Evolutionary conservation across 2,329 filamentous ascomycete genomes (phyloP).

Genomic region (Chaetomiaceae sp.): DNA sequence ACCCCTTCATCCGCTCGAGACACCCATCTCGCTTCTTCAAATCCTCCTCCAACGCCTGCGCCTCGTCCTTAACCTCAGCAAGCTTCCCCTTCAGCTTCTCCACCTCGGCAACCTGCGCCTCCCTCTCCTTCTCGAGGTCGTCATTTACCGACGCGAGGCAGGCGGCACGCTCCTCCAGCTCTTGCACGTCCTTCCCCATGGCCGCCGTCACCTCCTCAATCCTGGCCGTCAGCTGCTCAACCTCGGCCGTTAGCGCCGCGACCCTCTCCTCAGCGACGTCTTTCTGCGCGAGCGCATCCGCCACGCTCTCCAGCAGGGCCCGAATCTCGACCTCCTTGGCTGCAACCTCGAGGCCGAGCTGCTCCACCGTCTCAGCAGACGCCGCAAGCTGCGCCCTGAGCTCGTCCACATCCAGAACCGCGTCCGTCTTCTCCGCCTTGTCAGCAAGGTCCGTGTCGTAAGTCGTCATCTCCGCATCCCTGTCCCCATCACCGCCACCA

Average conservation of each 20-base stretch:
- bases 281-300: no score
- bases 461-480: no score
- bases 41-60: background rate
- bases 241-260: background rate
- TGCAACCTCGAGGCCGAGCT: background rate
- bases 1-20: background rate
- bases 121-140: background rate
- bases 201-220: no score
- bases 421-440: no score
- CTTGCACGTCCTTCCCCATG: background rate
- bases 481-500: no score
- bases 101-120: background rate
- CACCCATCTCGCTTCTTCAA: background rate
- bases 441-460: no score
- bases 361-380: background rate
- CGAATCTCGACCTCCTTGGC: background rate
- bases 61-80: background rate
- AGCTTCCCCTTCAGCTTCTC: background rate
- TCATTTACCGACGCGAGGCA: background rate
- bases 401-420: no score
- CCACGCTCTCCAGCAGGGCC: background rate
- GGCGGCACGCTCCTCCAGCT: background rate
- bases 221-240: background rate
- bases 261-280: background rate
- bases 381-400: background rate